Evolutionary conservation across 208 protist genomes (phyloP).

Genomic region (Leishmania aethiopica): DNA sequence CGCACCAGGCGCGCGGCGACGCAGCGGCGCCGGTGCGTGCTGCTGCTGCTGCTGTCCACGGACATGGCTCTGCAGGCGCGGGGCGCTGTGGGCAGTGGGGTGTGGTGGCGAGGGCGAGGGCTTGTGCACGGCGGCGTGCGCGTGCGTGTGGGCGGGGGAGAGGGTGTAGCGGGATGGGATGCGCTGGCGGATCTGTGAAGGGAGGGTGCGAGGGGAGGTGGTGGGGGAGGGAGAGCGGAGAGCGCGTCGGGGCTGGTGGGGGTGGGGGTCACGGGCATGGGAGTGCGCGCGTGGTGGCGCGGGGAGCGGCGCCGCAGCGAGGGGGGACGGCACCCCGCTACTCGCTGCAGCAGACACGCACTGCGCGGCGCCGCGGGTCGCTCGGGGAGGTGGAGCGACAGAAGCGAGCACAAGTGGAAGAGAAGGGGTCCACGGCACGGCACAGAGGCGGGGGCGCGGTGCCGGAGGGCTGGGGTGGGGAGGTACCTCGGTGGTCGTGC

Average conservation of each 20-base stretch:
- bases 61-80: neutral
- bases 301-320: too few species aligned
- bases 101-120: too few species aligned
- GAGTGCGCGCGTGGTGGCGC: too few species aligned
- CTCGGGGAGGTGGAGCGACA: neutral
- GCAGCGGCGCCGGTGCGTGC: constrained; percentile 13
- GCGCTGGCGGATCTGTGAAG: neutral
- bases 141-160: neutral
- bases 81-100: too few species aligned
- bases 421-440: neutral
- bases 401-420: neutral
- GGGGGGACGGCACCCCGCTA: too few species aligned
- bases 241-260: neutral
- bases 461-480: too few species aligned
- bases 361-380: too few species aligned
- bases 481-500: too few species aligned
- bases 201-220: neutral
- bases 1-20: constrained; percentile 16
- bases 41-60: neutral
- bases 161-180: neutral
- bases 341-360: too few species aligned
- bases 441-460: neutral
- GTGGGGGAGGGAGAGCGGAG: neutral
- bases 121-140: too few species aligned
- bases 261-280: too few species aligned